Percentiles rank a stretch among this genome's conserved stretches.
Evolutionary conservation across 495 filamentous ascomycete genomes (phyloP).

Genomic region (Barbatosphaeria neglecta): DNA sequence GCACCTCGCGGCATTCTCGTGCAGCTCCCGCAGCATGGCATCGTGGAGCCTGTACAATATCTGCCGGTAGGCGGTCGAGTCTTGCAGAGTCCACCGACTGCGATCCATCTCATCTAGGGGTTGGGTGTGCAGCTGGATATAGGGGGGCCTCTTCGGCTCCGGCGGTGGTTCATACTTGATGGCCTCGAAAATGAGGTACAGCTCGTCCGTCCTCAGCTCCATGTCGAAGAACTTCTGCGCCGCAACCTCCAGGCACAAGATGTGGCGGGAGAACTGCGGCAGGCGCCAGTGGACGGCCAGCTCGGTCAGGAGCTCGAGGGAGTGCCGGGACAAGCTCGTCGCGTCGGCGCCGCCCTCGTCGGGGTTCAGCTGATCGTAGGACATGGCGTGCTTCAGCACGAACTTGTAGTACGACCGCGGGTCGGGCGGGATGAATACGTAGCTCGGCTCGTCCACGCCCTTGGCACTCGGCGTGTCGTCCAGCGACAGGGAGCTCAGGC

Average conservation of each 20-base stretch:
- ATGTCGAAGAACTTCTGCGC: slow-evolving; percentile 76
- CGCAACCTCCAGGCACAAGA: slow-evolving; percentile 76
- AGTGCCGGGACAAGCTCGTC: slow-evolving; percentile 63
- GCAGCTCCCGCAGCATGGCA: slow-evolving; percentile 75
- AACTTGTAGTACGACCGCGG: slow-evolving; percentile 69
- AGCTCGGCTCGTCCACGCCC: slow-evolving; percentile 44
- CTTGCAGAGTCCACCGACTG: slow-evolving; percentile 65
- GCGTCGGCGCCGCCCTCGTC: slow-evolving; percentile 39
- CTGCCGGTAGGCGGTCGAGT: slow-evolving; percentile 64
- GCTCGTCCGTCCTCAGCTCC: slow-evolving; percentile 65
- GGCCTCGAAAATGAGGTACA: slow-evolving; percentile 73
- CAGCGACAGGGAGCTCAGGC: slow-evolving; percentile 60
- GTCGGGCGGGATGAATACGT: slow-evolving; percentile 82
- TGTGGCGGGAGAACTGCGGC: slow-evolving; percentile 66
- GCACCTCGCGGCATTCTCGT: slow-evolving; percentile 71
- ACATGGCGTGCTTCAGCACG: slow-evolving; percentile 63
- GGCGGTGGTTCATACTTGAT: slow-evolving; percentile 54
- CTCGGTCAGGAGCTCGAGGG: slow-evolving; percentile 73
- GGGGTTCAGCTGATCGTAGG: slow-evolving; percentile 41
- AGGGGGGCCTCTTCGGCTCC: slow-evolving; percentile 42
- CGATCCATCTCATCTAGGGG: slow-evolving; percentile 32
- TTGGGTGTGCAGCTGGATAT: slow-evolving; percentile 24
- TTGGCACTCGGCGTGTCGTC: slow-evolving; percentile 42
- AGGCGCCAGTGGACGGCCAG: slow-evolving; percentile 83
- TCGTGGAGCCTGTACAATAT: slow-evolving; percentile 68